These are phyloP conservation scores for Fusarium miscanthi DNA, from an alignment of 2,329 filamentous ascomycete genomes.

Conservation along the genomic window DNA sequence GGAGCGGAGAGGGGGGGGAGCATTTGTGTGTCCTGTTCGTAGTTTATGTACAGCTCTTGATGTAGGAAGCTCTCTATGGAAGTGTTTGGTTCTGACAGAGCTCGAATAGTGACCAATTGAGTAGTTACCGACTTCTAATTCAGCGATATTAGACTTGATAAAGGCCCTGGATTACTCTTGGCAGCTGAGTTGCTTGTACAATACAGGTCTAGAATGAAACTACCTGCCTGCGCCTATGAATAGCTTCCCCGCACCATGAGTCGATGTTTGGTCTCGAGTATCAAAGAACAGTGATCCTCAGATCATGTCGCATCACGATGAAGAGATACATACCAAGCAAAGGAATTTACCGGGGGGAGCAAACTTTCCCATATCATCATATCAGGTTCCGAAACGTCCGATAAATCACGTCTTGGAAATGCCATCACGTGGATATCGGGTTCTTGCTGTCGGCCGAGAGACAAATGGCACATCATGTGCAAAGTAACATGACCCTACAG, in stretches of 20 bases:
- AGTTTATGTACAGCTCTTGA: background rate
- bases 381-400: conserved; percentile 32
- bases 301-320: conserved; percentile 33
- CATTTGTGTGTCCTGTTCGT: background rate
- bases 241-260: conserved; percentile 28
- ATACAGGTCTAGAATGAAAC: conserved; percentile 1
- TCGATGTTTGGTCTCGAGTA: conserved; percentile 7
- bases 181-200: conserved; percentile 5
- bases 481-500: conserved; percentile 9
- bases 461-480: background rate
- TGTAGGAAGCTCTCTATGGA: conserved; percentile 29
- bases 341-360: background rate
- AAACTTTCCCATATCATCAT: conserved; percentile 32
- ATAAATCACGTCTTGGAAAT: conserved; percentile 26
- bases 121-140: background rate
- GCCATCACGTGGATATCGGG: conserved; percentile 29
- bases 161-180: background rate
- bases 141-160: background rate
- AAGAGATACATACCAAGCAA: background rate
- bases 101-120: conserved; percentile 1
- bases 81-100: conserved; percentile 27
- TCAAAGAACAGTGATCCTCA: conserved; percentile 31
- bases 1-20: conserved; percentile 3
- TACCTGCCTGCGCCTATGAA: background rate
- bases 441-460: conserved; percentile 30